Conservation (phyloP, 2,329 filamentous ascomycete species). For the Leptographium radiaticola region DNA sequence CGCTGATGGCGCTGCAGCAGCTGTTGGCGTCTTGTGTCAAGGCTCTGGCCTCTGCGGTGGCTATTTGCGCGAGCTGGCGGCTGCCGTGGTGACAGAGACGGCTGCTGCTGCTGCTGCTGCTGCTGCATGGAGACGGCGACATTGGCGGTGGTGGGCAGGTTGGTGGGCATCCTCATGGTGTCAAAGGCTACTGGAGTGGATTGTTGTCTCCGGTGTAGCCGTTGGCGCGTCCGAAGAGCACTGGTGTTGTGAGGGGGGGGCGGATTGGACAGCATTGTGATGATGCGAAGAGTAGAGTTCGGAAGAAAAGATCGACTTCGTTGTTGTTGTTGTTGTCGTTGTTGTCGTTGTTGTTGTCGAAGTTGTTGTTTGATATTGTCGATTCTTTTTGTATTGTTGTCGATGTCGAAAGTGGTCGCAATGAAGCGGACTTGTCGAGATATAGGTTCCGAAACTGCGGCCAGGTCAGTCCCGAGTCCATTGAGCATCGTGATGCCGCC, state of each 20-base stretch:
- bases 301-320: slow-evolving; percentile 11
- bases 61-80: slow-evolving; percentile 28
- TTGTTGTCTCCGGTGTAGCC: slow-evolving; percentile 74
- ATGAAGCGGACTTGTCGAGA: slow-evolving; percentile 31
- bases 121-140: background rate
- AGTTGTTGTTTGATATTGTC: slow-evolving; percentile 4
- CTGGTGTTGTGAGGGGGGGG: slow-evolving; percentile 31
- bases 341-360: slow-evolving; percentile 7
- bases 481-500: background rate
- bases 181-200: slow-evolving; percentile 74
- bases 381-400: slow-evolving; percentile 8
- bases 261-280: slow-evolving; percentile 26
- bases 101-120: slow-evolving; percentile 2
- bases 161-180: slow-evolving; percentile 49
- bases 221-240: slow-evolving; percentile 55
- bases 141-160: slow-evolving; percentile 36
- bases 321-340: slow-evolving; percentile 4
- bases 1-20: slow-evolving; percentile 20
- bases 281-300: slow-evolving; percentile 15
- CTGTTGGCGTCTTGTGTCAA: slow-evolving; percentile 58
- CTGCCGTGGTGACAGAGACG: slow-evolving; percentile 18
- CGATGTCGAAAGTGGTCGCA: slow-evolving; percentile 29
- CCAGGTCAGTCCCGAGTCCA: background rate
- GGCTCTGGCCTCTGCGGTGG: slow-evolving; percentile 74
- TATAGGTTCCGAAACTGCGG: slow-evolving; percentile 18